Evolutionary conservation across 495 filamentous ascomycete species (phyloP), one percentile per base, ranked within the genome.

Genomic region (Podospora pseudopauciseta): DNA sequence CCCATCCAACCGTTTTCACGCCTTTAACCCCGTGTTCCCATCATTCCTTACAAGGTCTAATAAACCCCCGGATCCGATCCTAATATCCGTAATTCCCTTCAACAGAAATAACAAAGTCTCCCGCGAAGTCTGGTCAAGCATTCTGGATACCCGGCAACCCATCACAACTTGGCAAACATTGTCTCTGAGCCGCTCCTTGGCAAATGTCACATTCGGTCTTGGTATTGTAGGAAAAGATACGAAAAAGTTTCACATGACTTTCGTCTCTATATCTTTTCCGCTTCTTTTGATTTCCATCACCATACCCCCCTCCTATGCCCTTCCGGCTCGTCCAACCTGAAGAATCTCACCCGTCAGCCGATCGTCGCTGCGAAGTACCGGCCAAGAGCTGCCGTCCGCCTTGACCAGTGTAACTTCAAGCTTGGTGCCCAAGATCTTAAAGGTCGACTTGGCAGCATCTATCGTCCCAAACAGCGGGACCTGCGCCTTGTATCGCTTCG

Each of bases 401-500:
- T 97, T 97, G 69, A 82, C 84, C 64, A 99, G 84, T 32, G 84
- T 92, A 69, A 98, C 81, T 75, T 99, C 96, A 55, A 98, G 81
- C 81, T 99, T 99, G 9, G 95, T 97, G n/a, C 93, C 93, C 78
- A 97, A 82, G 54, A 99, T 90, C 77, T 91, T 92, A 80, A 88
- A 95, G 66, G 81, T 85, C 56, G 90, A 92, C 72, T 89, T 86
- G 62, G 86, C 87, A 9, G 90, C 73, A 70, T 97, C 85, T 72
- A 99, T 92, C 6, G 82, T 70, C 16, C 84, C 93, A 76, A 89
- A 98, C 5, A 98, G 86, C 16, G 87, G 87, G 64, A 97, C 86
- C 53, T 84, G 86, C 49, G 86, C 83, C 77, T 86, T 88, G 78
- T 92, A 97, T 58, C 90, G 86, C 84, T 97, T 99, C 3, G 83